Evolutionary conservation across 345 rosid genomes (phyloP), one percentile per base, ranked within the genome.

Genomic region (Citrus sp.): DNA sequence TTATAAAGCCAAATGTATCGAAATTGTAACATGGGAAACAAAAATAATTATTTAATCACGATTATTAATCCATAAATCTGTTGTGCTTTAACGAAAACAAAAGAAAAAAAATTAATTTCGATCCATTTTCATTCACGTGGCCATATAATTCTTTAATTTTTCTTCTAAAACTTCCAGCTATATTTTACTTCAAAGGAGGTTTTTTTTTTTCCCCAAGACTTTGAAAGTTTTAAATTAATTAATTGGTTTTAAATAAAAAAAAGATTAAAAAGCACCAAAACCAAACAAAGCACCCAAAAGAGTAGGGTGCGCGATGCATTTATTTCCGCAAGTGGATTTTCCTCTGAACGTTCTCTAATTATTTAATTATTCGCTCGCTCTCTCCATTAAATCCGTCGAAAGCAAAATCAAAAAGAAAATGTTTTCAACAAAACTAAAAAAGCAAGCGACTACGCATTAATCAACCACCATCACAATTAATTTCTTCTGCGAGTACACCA

Each of bases 281-380:
- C 51, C 40, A 32, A 22, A 71, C 4, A n/a, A 16, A 25, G 61
- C 54, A 42, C 9, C 59, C 63, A 24, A 51, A 66, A 35, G 63
- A 70, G 55, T 55, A 28, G 80, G 68, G 80, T 58, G 61, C 30
- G 63, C 9, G 19, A 40, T 27, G 66, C 73, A 68, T 56, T 38
- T 68, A 68, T 58, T 68, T 68, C 19, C 67, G 74, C 42, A 9
- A 76, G 61, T 6, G 70, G 49, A 24, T 74, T 58, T 30, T n/a
- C 21, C 5, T 24, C 12, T 4, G 71, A 51, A 7, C 62, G 78
- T 46, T 63, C 78, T 12, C 61, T 9, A 60, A 4, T 46, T 46
- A 46, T 46, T 46, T 46, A 13, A 42, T 70, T 22, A 10, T 34
- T 70, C 63, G 62, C 51, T 34, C 51, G 58, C 9, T 37, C 68